Percentiles rank a stretch among this genome's conserved stretches.
Evolutionary conservation across 1,284 basidiomycete genomes (phyloP).

Genomic region (Vanrija humicola): DNA sequence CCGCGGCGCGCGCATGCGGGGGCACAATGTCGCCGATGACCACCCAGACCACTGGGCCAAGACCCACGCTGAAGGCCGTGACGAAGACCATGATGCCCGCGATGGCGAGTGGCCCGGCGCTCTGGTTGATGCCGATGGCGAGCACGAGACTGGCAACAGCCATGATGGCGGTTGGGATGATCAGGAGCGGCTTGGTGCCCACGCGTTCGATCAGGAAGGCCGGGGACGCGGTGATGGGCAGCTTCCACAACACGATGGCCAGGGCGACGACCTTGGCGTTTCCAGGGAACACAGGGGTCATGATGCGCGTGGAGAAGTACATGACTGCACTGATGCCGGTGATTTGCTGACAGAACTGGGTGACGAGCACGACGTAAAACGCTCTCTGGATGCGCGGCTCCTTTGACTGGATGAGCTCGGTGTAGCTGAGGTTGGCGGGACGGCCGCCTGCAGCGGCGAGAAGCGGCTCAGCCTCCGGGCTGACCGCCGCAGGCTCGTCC

Average conservation of each 20-base stretch:
- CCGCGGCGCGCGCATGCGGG: slow-evolving; percentile 30
- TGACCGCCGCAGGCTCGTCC: neutral
- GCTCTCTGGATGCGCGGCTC: slow-evolving; percentile 12
- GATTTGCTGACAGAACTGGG: slow-evolving; percentile 37
- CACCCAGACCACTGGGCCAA: slow-evolving; percentile 44
- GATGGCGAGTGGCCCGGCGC: slow-evolving; percentile 17
- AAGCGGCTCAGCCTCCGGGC: neutral
- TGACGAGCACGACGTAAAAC: slow-evolving; percentile 32
- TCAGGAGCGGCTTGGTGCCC: slow-evolving; percentile 26
- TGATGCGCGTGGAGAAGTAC: slow-evolving; percentile 48
- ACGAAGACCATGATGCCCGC: slow-evolving; percentile 34
- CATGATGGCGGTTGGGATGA: slow-evolving; percentile 28
- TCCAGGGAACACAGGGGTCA: slow-evolving; percentile 40
- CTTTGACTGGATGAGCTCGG: slow-evolving; percentile 25
- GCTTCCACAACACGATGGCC: slow-evolving; percentile 44
- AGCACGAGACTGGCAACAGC: slow-evolving; percentile 22
- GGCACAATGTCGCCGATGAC: slow-evolving; percentile 40
- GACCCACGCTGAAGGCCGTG: slow-evolving; percentile 31
- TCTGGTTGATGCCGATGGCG: slow-evolving; percentile 33
- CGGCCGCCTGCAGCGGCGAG: neutral
- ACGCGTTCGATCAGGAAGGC: slow-evolving; percentile 47
- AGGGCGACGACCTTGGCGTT: slow-evolving; percentile 41
- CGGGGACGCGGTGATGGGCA: slow-evolving; percentile 49
- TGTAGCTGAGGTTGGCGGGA: slow-evolving; percentile 19
- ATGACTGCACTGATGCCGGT: slow-evolving; percentile 44